Conservation (phyloP, 148 eudicot genomes). For the Persicaria tinctoria region DNA sequence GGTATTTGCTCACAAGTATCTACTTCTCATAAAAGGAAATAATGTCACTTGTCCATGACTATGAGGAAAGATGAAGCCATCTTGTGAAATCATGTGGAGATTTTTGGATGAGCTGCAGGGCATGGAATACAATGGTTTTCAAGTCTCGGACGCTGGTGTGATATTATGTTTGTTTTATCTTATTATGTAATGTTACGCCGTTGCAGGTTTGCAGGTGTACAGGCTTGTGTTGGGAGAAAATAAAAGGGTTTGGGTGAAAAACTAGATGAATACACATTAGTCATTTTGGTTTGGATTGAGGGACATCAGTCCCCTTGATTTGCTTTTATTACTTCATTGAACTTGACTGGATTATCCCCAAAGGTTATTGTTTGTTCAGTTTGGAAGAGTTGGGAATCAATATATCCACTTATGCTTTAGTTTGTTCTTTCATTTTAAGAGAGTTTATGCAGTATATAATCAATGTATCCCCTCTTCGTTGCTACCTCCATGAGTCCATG, state of each 20-base stretch:
- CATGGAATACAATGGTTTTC: not conserved
- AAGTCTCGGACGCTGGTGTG: not conserved
- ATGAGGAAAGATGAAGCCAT: not conserved
- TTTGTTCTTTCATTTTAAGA: no score
- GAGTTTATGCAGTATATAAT: no score
- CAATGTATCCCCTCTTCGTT: no score
- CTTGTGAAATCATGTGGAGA: not conserved
- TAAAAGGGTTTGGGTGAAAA: not conserved
- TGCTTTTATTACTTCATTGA: not conserved
- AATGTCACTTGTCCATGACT: not conserved
- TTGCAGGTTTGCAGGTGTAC: not conserved
- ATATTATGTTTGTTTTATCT: not conserved
- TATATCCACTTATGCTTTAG: not conserved
- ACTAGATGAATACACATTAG: not conserved
- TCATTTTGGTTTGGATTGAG: not conserved
- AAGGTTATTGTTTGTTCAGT: not conserved
- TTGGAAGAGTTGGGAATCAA: not conserved
- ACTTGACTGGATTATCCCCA: not conserved
- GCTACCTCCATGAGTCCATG: no score
- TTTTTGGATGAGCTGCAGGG: not conserved
- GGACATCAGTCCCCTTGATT: no score
- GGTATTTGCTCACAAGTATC: not conserved
- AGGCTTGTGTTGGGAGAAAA: not conserved
- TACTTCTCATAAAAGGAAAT: not conserved
- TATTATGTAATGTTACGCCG: not conserved